Conservation (phyloP, 306 rosid genomes). For the Macrotyloma uniflorum region DNA sequence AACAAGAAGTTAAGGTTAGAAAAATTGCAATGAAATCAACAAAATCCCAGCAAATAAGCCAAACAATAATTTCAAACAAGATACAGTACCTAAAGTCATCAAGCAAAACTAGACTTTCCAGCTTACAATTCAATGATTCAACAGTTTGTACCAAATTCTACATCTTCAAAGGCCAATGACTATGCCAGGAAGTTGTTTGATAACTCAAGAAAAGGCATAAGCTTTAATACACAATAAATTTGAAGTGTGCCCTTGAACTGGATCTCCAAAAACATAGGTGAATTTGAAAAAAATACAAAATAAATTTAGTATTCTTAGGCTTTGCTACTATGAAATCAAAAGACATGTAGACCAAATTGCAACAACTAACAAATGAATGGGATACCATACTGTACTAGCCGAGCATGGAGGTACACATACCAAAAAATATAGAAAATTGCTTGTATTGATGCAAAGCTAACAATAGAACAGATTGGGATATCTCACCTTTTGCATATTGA, state of each 20-base stretch:
- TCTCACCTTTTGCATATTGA: conserved; percentile 85
- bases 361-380: conserved; percentile 9
- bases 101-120: conserved; percentile 13
- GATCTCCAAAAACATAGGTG: conserved; percentile 15
- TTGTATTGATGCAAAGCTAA: conserved; percentile 28
- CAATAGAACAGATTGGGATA: conserved; percentile 21
- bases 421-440: conserved; percentile 5
- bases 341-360: background rate
- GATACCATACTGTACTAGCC: background rate
- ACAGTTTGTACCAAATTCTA: conserved; percentile 11
- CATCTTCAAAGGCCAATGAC: conserved; percentile 6
- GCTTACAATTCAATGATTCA: background rate
- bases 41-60: conserved; percentile 19
- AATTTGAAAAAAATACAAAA: conserved; percentile 6
- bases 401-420: background rate
- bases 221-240: conserved; percentile 16
- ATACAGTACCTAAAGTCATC: conserved; percentile 3
- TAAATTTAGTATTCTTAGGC: background rate
- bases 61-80: conserved; percentile 15
- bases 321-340: conserved; percentile 9
- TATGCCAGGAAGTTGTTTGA: conserved; percentile 7
- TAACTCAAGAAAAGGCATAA: conserved; percentile 15
- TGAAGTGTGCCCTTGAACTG: background rate
- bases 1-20: conserved; percentile 10
- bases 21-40: background rate